A percentile compares a stretch with the other conserved stretches of the same genome.
phyloP scores from a whole-genome alignment of 495 filamentous ascomycete species.

The Aspergillus incahuasiensis region DNA sequence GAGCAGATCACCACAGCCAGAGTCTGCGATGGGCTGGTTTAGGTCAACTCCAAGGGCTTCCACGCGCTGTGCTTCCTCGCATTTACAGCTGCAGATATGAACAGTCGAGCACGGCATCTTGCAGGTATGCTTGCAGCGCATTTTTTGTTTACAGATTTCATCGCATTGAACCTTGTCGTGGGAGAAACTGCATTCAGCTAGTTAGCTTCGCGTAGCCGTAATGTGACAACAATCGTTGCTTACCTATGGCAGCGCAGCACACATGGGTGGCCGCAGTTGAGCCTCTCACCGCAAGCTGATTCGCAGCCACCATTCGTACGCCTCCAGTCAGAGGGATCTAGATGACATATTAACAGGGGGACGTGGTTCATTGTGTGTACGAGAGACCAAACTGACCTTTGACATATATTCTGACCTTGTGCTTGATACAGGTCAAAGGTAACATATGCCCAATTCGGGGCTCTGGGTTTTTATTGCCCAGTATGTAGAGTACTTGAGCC shows the following conservation, averaged over 20 bases:
- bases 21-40: not conserved
- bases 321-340: conserved; percentile 46
- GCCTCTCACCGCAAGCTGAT: conserved; percentile 23
- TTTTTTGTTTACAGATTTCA: conserved; percentile 21
- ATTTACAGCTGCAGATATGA: conserved; percentile 19
- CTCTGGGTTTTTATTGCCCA: conserved; percentile 18
- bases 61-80: not conserved
- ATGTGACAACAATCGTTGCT: not conserved
- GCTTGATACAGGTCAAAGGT: conserved; percentile 39
- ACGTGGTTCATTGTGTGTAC: not conserved
- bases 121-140: conserved; percentile 32
- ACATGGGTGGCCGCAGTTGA: conserved; percentile 42
- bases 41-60: not conserved
- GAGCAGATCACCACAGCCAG: not conserved
- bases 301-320: conserved; percentile 47
- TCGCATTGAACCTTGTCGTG: conserved; percentile 29
- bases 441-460: conserved; percentile 31
- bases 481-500: conserved; percentile 31
- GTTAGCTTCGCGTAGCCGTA: not conserved
- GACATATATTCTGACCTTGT: conserved; percentile 29
- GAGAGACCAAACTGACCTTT: conserved; percentile 11
- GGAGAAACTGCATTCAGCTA: conserved; percentile 20
- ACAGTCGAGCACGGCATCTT: conserved; percentile 13
- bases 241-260: conserved; percentile 36
- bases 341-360: conserved; percentile 4